phyloP scores from a whole-genome alignment of 768 basidiomycete genomes.

The Tricholoma hemisulphureum region DNA sequence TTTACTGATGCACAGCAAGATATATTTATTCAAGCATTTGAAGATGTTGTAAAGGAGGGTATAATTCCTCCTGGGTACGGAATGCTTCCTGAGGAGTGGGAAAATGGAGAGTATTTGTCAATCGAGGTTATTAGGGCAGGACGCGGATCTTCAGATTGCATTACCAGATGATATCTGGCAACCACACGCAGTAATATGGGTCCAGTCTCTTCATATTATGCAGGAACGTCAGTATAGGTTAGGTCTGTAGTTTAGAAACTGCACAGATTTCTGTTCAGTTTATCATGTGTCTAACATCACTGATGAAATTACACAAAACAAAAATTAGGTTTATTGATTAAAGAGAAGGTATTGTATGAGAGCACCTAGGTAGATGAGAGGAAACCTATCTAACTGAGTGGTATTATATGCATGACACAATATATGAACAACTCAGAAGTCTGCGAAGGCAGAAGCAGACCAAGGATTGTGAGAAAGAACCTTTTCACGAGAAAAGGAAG shows the following conservation, averaged over 20 bases:
- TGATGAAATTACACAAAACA: neutral
- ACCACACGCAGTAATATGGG: neutral
- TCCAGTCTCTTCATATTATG: neutral
- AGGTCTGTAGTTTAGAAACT: neutral
- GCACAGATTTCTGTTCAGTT: too few species aligned
- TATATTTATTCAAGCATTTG: conserved; percentile 5
- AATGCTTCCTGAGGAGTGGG: conserved; percentile 18
- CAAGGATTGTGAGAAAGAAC: neutral
- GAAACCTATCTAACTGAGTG: too few species aligned
- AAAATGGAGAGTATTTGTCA: conserved; percentile 4
- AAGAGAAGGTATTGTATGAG: neutral
- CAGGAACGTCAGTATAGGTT: neutral
- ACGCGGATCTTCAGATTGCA: conserved; percentile 1
- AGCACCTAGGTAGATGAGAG: too few species aligned
- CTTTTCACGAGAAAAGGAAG: neutral
- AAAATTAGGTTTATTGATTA: neutral
- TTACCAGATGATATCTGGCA: neutral
- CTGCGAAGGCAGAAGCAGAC: neutral
- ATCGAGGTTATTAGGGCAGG: conserved; percentile 11
- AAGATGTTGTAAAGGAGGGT: neutral
- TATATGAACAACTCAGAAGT: neutral
- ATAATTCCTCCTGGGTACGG: conserved; percentile 12
- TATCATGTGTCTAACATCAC: too few species aligned
- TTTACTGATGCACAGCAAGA: neutral
- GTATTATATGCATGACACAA: neutral